Evolutionary conservation across 495 filamentous ascomycete genomes (phyloP).

Genomic region (Penicillium roqueforti): DNA sequence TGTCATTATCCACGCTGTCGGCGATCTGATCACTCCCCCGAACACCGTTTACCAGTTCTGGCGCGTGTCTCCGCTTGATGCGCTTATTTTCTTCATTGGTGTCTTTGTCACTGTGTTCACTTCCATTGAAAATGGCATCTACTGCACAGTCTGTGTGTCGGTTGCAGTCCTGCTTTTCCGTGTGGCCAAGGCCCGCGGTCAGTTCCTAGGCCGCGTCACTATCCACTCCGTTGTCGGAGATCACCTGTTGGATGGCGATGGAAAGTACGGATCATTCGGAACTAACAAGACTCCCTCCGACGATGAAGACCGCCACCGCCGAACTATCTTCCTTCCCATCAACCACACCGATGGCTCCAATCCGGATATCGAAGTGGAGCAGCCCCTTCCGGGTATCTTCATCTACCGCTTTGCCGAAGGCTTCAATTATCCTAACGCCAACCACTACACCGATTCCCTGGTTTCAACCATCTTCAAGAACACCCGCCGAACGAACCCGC

Average conservation of each 20-base stretch:
- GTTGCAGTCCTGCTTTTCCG: constrained; percentile 80
- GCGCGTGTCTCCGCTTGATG: constrained; percentile 85
- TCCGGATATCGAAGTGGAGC: constrained; percentile 71
- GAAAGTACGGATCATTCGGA: constrained; percentile 53
- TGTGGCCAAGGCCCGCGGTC: constrained; percentile 75
- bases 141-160: constrained; percentile 74
- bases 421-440: constrained; percentile 94
- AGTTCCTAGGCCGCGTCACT: constrained; percentile 84
- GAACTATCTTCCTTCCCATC: constrained; percentile 88
- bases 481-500: constrained; percentile 73
- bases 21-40: constrained; percentile 89
- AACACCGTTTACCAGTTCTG: constrained; percentile 96
- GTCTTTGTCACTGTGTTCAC: constrained; percentile 87
- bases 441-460: constrained; percentile 83
- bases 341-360: constrained; percentile 88
- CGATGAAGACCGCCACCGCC: constrained; percentile 31
- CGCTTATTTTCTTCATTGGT: constrained; percentile 89
- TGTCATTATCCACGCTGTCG: constrained; percentile 97
- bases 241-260: constrained; percentile 61
- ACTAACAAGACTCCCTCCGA: constrained; percentile 27
- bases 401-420: constrained; percentile 97
- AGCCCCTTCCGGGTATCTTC: constrained; percentile 90
- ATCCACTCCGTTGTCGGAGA: constrained; percentile 89
- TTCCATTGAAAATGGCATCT: constrained; percentile 89
- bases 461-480: constrained; percentile 65